phyloP scores from a whole-genome alignment of 192 early-diverging fungal genomes.

The Cetraspora pellucida region DNA sequence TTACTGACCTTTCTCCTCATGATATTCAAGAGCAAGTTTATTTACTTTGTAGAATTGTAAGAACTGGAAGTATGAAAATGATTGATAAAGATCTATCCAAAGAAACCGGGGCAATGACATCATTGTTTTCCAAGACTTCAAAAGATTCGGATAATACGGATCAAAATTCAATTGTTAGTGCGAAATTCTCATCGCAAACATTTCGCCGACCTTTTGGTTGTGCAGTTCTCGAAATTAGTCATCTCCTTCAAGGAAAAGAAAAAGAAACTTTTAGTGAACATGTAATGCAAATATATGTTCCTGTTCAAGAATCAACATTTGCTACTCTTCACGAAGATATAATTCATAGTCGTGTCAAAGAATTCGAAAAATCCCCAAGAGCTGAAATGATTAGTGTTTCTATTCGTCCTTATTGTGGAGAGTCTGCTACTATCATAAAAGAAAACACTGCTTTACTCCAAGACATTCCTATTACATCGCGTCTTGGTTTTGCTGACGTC shows the following conservation, averaged over 20 bases:
- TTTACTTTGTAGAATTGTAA: constrained; percentile 63
- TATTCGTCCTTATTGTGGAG: constrained; percentile 49
- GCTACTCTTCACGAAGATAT: constrained; percentile 58
- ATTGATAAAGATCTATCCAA: constrained; percentile 41
- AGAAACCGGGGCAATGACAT: constrained; percentile 17
- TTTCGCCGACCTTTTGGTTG: constrained; percentile 66
- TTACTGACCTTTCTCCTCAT: constrained; percentile 57
- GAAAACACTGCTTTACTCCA: constrained; percentile 47
- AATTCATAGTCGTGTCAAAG: constrained; percentile 49
- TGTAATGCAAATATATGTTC: constrained; percentile 56
- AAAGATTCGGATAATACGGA: constrained; percentile 32
- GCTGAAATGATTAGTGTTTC: constrained; percentile 53
- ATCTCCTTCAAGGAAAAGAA: constrained; percentile 44
- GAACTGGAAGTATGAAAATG: constrained; percentile 65
- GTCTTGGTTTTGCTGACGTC: constrained; percentile 64
- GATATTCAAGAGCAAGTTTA: constrained; percentile 57
- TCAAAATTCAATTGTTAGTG: constrained; percentile 14
- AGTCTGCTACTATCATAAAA: constrained; percentile 44
- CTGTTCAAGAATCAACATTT: constrained; percentile 53
- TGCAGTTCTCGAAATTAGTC: constrained; percentile 55
- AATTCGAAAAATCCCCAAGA: constrained; percentile 45
- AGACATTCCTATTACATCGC: constrained; percentile 49
- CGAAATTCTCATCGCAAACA: constrained; percentile 12
- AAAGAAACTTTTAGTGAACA: constrained; percentile 41
- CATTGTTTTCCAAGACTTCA: constrained; percentile 23